Evolutionary conservation across 2,329 filamentous ascomycete genomes (phyloP).

Genomic region (Cryphonectria nitschkei): DNA sequence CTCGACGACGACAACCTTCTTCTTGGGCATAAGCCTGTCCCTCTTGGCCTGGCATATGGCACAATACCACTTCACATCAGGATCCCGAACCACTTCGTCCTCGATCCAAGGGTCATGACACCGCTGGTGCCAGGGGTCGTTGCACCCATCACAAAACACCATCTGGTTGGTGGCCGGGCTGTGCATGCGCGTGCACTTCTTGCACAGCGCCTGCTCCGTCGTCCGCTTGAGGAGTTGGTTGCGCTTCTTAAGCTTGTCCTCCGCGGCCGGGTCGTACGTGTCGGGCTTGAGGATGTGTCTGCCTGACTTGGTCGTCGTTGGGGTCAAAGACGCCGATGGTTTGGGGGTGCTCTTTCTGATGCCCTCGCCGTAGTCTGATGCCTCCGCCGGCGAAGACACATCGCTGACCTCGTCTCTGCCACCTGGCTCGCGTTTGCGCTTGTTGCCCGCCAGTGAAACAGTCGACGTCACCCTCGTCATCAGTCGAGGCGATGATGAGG

Average conservation of each 20-base stretch:
- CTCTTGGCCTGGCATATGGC: conserved; percentile 58
- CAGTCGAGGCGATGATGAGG: conserved; percentile 17
- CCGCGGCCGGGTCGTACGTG: conserved; percentile 62
- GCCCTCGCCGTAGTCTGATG: conserved; percentile 41
- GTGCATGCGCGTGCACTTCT: conserved; percentile 71
- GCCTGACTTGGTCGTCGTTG: conserved; percentile 75
- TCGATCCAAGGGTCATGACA: conserved; percentile 78
- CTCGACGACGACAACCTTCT: conserved; percentile 31
- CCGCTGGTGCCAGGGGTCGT: conserved; percentile 77
- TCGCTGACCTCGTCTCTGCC: conserved; percentile 31
- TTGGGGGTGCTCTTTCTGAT: conserved; percentile 32
- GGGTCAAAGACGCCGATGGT: conserved; percentile 46
- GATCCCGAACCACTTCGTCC: conserved; percentile 68
- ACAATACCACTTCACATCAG: conserved; percentile 74
- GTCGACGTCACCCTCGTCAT: conserved; percentile 14
- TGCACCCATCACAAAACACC: conserved; percentile 84
- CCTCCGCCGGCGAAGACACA: conserved; percentile 22
- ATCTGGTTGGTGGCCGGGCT: conserved; percentile 78
- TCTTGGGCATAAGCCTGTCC: conserved; percentile 32
- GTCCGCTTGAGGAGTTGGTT: conserved; percentile 60
- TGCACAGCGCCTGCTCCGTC: conserved; percentile 66
- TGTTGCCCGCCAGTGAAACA: conserved; percentile 16
- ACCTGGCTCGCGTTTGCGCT: conserved; percentile 30
- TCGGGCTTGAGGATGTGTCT: conserved; percentile 70
- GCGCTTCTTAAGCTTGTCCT: conserved; percentile 46